Evolutionary conservation across 495 filamentous ascomycete species (phyloP).

Genomic region (Hyaloscypha hepaticicola): DNA sequence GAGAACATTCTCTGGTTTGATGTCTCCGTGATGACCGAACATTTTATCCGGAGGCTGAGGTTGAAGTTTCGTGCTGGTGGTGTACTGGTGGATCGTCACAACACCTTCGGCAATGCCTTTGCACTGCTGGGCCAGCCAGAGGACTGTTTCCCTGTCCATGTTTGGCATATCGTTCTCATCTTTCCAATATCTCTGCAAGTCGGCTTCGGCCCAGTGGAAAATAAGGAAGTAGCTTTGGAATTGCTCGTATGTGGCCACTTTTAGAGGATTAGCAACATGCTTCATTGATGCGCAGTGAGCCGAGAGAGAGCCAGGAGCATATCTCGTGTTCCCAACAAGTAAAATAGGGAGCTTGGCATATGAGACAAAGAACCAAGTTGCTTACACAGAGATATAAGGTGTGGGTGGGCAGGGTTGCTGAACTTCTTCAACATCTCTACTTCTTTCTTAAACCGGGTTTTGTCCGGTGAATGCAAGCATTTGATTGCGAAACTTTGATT

Average conservation of each 20-base stretch:
- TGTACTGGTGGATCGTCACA: slow-evolving; percentile 16
- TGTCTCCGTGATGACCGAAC: not conserved
- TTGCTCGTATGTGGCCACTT: slow-evolving; percentile 30
- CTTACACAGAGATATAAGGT: slow-evolving; percentile 32
- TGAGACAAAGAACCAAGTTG: no score
- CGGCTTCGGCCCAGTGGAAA: slow-evolving; percentile 32
- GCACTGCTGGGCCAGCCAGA: slow-evolving; percentile 23
- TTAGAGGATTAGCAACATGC: no score
- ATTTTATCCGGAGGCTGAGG: not conserved
- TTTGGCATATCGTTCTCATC: not conserved
- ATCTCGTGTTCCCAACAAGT: no score
- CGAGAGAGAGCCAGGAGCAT: no score
- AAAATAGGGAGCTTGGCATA: no score
- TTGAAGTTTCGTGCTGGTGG: slow-evolving; percentile 1
- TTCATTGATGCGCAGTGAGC: no score
- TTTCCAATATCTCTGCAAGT: slow-evolving; percentile 28
- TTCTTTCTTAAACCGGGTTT: slow-evolving; percentile 20
- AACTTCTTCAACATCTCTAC: slow-evolving; percentile 31
- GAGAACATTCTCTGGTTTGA: not conserved
- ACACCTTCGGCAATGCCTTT: slow-evolving; percentile 14
- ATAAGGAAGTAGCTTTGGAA: slow-evolving; percentile 26
- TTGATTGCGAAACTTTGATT: slow-evolving; percentile 19
- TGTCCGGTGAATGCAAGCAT: slow-evolving; percentile 6
- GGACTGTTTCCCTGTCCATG: slow-evolving; percentile 9
- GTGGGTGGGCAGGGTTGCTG: slow-evolving; percentile 26